These are phyloP conservation scores for Leccinellum luteum DNA, from an alignment of 768 basidiomycete species.

Conservation along the genomic window DNA sequence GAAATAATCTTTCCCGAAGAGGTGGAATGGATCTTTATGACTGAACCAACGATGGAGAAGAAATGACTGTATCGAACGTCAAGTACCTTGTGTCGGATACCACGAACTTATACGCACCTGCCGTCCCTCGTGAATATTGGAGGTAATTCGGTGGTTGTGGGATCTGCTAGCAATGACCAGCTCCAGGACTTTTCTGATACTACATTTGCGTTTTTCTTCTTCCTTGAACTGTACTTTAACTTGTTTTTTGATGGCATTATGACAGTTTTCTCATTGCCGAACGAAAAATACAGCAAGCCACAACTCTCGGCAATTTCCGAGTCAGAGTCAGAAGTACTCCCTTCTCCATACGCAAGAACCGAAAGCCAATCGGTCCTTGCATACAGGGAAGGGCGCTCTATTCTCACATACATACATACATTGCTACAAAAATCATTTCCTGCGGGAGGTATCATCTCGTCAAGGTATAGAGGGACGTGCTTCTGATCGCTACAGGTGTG, in stretches of 20 bases:
- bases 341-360: conserved; percentile 32
- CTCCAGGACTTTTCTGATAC: conserved; percentile 36
- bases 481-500: not conserved
- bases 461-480: conserved; percentile 19
- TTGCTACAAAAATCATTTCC: conserved; percentile 17
- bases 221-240: conserved; percentile 38
- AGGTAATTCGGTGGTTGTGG: conserved; percentile 57
- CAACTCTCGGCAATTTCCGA: conserved; percentile 22
- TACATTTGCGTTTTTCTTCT: conserved; percentile 12
- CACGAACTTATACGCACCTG: conserved; percentile 47
- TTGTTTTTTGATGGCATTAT: conserved; percentile 39
- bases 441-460: conserved; percentile 22
- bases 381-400: conserved; percentile 21
- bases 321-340: conserved; percentile 15
- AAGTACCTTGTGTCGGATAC: conserved; percentile 11
- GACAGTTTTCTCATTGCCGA: not conserved
- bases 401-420: conserved; percentile 22
- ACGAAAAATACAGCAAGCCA: conserved; percentile 26
- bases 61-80: conserved; percentile 60
- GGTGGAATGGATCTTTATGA: conserved; percentile 84
- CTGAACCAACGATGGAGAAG: conserved; percentile 79
- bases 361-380: conserved; percentile 22
- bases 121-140: conserved; percentile 88
- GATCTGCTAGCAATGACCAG: conserved; percentile 73
- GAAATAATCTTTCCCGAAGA: conserved; percentile 77